Evolutionary conservation across 2,329 filamentous ascomycete species (phyloP).

Genomic region (Aspergillus novoparasiticus): DNA sequence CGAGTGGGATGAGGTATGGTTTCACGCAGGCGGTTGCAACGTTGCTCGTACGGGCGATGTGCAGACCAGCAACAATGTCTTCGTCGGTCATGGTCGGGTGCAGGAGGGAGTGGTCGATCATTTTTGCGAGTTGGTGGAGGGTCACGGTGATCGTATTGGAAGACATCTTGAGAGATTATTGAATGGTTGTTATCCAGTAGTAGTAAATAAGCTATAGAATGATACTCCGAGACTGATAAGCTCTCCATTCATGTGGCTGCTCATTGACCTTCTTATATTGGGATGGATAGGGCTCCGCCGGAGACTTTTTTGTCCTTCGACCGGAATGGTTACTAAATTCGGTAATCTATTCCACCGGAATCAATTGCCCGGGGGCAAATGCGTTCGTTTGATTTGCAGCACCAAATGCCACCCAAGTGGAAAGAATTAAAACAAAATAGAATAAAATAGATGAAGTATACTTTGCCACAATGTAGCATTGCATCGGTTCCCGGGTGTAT

Average conservation of each 20-base stretch:
- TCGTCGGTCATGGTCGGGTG: conserved; percentile 64
- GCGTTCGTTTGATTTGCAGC: too few species aligned
- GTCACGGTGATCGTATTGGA: conserved; percentile 27
- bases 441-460: too few species aligned
- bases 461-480: neutral
- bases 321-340: neutral
- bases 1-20: conserved; percentile 57
- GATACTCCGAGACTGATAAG: neutral
- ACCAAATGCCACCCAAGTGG: too few species aligned
- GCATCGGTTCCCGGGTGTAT: neutral
- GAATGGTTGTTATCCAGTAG: neutral
- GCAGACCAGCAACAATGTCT: conserved; percentile 54
- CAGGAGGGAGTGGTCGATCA: conserved; percentile 64
- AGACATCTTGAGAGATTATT: neutral
- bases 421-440: too few species aligned
- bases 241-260: neutral
- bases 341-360: neutral
- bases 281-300: neutral
- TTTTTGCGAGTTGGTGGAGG: conserved; percentile 34
- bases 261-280: neutral
- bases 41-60: conserved; percentile 49
- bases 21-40: conserved; percentile 63
- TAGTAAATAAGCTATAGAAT: neutral
- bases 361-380: neutral
- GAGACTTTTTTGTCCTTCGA: neutral